A percentile compares a stretch with the other conserved stretches of the same genome.
These are phyloP conservation scores for Arthrobotrys sinensis DNA, from an alignment of 2,329 filamentous ascomycete species.

Conservation along the genomic window DNA sequence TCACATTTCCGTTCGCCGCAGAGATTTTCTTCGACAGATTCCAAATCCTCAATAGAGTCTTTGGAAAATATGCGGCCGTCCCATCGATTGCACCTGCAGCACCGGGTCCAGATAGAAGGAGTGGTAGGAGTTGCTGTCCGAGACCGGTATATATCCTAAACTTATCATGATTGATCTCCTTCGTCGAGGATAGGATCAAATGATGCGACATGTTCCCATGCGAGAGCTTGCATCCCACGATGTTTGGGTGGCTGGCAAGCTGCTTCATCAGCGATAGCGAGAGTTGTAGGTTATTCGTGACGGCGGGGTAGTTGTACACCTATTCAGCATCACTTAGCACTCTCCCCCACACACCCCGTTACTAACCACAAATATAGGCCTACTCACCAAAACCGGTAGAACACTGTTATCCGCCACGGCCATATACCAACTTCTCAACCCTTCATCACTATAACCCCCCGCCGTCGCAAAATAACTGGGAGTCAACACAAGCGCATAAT, in stretches of 20 bases:
- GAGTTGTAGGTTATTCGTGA: conserved; percentile 77
- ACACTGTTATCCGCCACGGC: conserved; percentile 75
- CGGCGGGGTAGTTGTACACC: conserved; percentile 76
- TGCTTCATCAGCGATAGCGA: conserved; percentile 73
- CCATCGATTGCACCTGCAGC: conserved; percentile 77
- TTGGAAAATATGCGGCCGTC: conserved; percentile 77
- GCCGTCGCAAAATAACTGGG: conserved; percentile 77
- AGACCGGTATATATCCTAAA: conserved; percentile 78
- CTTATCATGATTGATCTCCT: conserved; percentile 73
- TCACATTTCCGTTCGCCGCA: conserved; percentile 67
- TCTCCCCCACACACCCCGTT: background rate
- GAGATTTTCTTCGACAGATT: conserved; percentile 69
- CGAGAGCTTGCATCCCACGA: conserved; percentile 79
- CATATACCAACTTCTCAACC: conserved; percentile 75
- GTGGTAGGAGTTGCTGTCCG: conserved; percentile 77
- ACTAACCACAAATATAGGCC: background rate
- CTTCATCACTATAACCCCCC: conserved; percentile 71
- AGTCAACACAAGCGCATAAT: conserved; percentile 76
- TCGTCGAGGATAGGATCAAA: conserved; percentile 74
- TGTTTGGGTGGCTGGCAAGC: conserved; percentile 76
- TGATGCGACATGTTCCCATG: conserved; percentile 78
- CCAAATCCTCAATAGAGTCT: conserved; percentile 74
- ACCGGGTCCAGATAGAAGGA: conserved; percentile 74
- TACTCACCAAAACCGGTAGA: conserved; percentile 74
- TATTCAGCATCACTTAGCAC: conserved; percentile 2